Conservation (phyloP, 2,329 filamentous ascomycete genomes). For the Cladophialophora carrionii region DNA sequence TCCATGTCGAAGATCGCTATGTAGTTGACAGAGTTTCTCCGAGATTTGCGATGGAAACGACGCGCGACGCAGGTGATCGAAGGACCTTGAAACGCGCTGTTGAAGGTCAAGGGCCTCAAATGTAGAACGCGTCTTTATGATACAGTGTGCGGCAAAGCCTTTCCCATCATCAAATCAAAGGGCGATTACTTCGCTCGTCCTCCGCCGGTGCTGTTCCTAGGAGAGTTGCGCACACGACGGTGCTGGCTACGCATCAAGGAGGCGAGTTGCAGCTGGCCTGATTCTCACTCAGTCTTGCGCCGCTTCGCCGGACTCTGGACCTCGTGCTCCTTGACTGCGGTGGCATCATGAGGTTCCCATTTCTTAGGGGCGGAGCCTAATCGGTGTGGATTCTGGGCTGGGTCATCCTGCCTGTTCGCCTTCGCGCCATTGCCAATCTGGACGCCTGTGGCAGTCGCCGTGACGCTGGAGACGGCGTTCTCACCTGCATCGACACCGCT, state of each 20-base stretch:
- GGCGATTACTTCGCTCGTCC: background rate
- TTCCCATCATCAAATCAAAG: background rate
- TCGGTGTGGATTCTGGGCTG: background rate
- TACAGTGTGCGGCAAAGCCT: background rate
- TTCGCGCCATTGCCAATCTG: background rate
- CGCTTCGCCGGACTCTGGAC: background rate
- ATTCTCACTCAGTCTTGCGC: background rate
- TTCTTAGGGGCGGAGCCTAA: background rate
- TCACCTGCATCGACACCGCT: background rate
- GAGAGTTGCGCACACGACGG: background rate
- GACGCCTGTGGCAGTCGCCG: background rate
- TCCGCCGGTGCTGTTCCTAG: background rate
- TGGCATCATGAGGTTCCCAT: background rate
- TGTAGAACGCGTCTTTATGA: background rate
- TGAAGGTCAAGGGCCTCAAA: background rate
- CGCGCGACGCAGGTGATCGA: background rate
- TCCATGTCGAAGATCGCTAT: background rate
- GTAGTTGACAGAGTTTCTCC: background rate
- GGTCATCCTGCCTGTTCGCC: background rate
- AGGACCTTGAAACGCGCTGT: background rate
- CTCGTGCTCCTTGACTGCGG: background rate
- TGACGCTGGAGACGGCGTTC: background rate
- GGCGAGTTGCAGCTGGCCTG: background rate
- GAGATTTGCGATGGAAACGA: background rate
- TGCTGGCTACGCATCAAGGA: background rate